phyloP scores from a whole-genome alignment of 306 rosid species.

The Prunus salicina region DNA sequence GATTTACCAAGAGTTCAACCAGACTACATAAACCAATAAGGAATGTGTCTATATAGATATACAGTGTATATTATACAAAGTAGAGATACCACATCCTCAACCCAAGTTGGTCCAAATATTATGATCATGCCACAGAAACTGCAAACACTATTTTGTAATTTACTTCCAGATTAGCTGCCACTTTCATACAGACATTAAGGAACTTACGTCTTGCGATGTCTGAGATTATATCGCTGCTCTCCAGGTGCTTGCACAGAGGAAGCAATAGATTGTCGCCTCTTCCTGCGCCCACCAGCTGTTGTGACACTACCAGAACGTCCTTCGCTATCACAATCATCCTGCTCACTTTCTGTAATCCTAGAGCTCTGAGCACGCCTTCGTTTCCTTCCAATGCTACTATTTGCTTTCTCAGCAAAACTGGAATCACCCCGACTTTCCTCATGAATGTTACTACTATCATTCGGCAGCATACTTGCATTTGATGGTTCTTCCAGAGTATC shows the following conservation, averaged over 20 bases:
- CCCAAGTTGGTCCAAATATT: background rate
- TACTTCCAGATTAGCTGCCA: conserved; percentile 13
- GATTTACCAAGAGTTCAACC: background rate
- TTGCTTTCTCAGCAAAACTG: conserved; percentile 32
- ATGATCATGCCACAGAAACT: conserved; percentile 9
- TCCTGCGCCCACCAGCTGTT: conserved; percentile 62
- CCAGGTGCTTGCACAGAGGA: conserved; percentile 48
- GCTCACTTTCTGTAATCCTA: conserved; percentile 50
- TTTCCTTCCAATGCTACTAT: conserved; percentile 47
- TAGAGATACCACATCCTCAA: background rate
- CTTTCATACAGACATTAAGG: conserved; percentile 23
- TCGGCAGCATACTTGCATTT: conserved; percentile 34
- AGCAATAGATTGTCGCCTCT: conserved; percentile 52
- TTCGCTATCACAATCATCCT: conserved; percentile 61
- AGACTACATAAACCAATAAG: background rate
- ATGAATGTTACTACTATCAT: conserved; percentile 25
- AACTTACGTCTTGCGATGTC: conserved; percentile 80
- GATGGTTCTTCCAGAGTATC: conserved; percentile 40
- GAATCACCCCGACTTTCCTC: conserved; percentile 57
- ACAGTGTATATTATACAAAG: background rate
- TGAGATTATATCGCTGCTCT: conserved; percentile 74
- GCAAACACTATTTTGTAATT: conserved; percentile 3
- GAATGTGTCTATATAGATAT: background rate
- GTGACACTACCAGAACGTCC: conserved; percentile 70
- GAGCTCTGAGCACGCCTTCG: conserved; percentile 51